Evolutionary conservation across 306 rosid species (phyloP).

Genomic region (Prunus armeniaca): DNA sequence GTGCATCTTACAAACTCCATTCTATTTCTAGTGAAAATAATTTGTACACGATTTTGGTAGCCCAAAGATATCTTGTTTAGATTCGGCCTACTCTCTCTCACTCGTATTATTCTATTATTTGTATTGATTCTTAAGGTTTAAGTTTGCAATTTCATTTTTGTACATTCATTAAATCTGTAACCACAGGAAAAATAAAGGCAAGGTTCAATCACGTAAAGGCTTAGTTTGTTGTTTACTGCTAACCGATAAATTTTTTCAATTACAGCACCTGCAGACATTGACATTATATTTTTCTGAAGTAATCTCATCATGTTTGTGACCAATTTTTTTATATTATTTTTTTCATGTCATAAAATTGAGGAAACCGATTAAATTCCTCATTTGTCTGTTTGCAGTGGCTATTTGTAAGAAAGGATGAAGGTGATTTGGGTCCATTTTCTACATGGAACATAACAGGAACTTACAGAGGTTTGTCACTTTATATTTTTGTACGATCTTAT

Average conservation of each 20-base stretch:
- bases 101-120: background rate
- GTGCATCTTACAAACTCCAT: too few relatives aligned
- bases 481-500: background rate
- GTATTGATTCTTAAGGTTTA: background rate
- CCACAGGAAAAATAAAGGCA: background rate
- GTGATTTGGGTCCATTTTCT: constrained; percentile 82
- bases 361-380: constrained; percentile 23
- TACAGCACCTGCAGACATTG: background rate
- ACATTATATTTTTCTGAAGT: background rate
- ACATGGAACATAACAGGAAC: constrained; percentile 96
- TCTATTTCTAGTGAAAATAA: too few relatives aligned
- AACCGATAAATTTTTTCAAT: background rate
- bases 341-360: constrained; percentile 19
- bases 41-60: too few relatives aligned
- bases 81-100: too few relatives aligned
- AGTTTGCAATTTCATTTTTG: background rate
- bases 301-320: constrained; percentile 1
- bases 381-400: constrained; percentile 74
- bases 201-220: background rate
- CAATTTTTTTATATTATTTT: background rate
- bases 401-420: constrained; percentile 72
- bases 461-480: constrained; percentile 69
- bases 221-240: background rate
- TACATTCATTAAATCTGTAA: background rate
- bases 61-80: too few relatives aligned